These are phyloP conservation scores for Chloranthus sessilifolius DNA, from an alignment of 164 flowering plant genomes.

Conservation along the genomic window DNA sequence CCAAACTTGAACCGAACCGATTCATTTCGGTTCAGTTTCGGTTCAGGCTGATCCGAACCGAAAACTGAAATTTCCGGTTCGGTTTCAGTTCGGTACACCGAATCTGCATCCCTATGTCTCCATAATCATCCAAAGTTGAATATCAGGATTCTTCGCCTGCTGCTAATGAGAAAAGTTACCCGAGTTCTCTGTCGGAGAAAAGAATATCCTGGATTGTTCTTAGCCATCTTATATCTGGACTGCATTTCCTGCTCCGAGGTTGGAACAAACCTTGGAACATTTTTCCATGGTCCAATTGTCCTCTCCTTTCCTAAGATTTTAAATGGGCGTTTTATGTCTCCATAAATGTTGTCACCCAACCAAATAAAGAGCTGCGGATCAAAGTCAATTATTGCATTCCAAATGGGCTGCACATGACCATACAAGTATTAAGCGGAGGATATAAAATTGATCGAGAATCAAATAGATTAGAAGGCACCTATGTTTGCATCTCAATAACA, in stretches of 20 bases:
- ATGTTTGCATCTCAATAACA: too few species aligned
- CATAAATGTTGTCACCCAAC: constrained; percentile 83
- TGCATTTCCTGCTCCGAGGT: constrained; percentile 48
- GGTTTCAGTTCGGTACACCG: too few species aligned
- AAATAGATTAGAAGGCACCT: background rate
- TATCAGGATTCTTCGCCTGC: background rate
- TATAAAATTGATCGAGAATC: background rate
- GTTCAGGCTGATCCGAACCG: too few species aligned
- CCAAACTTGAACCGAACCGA: too few species aligned
- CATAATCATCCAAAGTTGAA: background rate
- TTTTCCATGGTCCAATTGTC: constrained; percentile 85
- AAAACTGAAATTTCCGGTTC: too few species aligned
- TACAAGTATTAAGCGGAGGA: constrained; percentile 4
- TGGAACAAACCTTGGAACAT: constrained; percentile 60
- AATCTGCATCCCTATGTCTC: too few species aligned
- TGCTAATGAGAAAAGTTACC: constrained; percentile 22
- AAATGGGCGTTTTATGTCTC: constrained; percentile 55
- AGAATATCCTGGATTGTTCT: constrained; percentile 52
- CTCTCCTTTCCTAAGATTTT: constrained; percentile 59
- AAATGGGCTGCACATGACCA: constrained; percentile 54
- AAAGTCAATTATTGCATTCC: constrained; percentile 52
- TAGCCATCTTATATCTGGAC: constrained; percentile 38
- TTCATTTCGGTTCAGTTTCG: too few species aligned
- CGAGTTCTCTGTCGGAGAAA: constrained; percentile 38
- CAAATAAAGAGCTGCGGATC: constrained; percentile 70